phyloP scores from a whole-genome alignment of 202 grass and related monocot genomes.

The Setaria viridis region DNA sequence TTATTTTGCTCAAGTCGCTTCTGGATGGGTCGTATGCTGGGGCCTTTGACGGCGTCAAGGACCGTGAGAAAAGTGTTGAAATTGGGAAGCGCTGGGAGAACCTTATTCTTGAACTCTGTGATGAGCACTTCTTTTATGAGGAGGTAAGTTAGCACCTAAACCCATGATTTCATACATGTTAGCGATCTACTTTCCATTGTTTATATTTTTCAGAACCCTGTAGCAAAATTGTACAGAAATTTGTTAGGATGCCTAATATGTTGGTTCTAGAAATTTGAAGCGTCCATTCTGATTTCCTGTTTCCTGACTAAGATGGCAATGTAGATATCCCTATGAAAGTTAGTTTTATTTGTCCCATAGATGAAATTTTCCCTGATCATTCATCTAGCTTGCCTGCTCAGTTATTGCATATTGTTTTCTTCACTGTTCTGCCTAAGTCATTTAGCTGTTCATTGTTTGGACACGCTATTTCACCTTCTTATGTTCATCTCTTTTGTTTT shows the following conservation, averaged over 20 bases:
- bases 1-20: slow-evolving; percentile 93
- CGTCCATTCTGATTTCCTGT: background rate
- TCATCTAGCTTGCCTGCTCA: background rate
- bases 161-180: background rate
- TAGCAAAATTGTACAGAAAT: background rate
- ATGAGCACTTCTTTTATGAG: slow-evolving; percentile 92
- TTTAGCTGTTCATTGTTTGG: background rate
- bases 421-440: background rate
- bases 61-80: slow-evolving; percentile 64
- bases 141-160: slow-evolving; percentile 64
- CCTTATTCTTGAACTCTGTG: slow-evolving; percentile 87
- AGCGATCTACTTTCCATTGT: background rate
- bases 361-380: slow-evolving; percentile 2
- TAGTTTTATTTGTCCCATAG: background rate
- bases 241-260: background rate
- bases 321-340: background rate
- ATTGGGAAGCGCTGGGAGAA: slow-evolving; percentile 99
- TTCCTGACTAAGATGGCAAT: background rate
- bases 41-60: slow-evolving; percentile 80
- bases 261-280: background rate
- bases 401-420: background rate
- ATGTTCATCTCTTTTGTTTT: slow-evolving; percentile 2
- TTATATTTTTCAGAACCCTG: slow-evolving; percentile 4
- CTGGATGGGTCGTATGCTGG: slow-evolving; percentile 86
- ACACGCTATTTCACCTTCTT: background rate